These are phyloP conservation scores for Leccinum rimulosum DNA, from an alignment of 768 basidiomycete genomes.

Conservation along the genomic window DNA sequence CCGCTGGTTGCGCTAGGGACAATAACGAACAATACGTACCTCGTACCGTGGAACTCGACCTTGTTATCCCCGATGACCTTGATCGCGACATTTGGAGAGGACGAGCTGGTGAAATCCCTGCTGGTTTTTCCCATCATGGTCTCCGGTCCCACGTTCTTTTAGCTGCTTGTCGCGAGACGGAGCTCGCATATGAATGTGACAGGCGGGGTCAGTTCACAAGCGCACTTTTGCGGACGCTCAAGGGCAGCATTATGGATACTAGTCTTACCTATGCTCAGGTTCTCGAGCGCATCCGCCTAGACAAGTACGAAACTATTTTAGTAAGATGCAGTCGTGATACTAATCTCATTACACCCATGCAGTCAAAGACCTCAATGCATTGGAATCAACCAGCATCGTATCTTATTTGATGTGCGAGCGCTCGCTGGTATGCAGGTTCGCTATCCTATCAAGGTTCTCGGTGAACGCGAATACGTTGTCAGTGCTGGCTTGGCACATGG, in stretches of 20 bases:
- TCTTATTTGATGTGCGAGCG: slow-evolving; percentile 23
- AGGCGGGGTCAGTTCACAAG: slow-evolving; percentile 26
- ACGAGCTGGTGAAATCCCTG: slow-evolving; percentile 11
- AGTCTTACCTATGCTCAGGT: slow-evolving; percentile 25
- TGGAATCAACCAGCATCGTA: slow-evolving; percentile 20
- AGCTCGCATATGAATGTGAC: slow-evolving; percentile 28
- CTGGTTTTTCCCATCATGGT: slow-evolving; percentile 26
- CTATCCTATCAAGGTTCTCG: background rate
- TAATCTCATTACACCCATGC: background rate
- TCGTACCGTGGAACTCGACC: slow-evolving; percentile 5
- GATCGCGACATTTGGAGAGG: slow-evolving; percentile 29
- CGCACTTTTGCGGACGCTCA: slow-evolving; percentile 19
- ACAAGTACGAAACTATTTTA: background rate
- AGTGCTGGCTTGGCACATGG: slow-evolving; percentile 28
- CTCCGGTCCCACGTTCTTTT: slow-evolving; percentile 40
- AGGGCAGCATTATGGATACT: background rate
- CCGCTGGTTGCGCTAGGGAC: slow-evolving; percentile 35
- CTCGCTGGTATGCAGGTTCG: slow-evolving; percentile 5
- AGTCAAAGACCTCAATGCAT: slow-evolving; percentile 32
- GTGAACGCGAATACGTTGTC: slow-evolving; percentile 15
- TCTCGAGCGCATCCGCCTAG: slow-evolving; percentile 15
- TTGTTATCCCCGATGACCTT: slow-evolving; percentile 8
- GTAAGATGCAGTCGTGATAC: background rate
- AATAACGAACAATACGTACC: background rate
- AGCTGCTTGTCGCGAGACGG: slow-evolving; percentile 39